Base-by-base conservation (phyloP, 2,329 filamentous ascomycete species). In the Macrophomina pseudophaseolina region DNA sequence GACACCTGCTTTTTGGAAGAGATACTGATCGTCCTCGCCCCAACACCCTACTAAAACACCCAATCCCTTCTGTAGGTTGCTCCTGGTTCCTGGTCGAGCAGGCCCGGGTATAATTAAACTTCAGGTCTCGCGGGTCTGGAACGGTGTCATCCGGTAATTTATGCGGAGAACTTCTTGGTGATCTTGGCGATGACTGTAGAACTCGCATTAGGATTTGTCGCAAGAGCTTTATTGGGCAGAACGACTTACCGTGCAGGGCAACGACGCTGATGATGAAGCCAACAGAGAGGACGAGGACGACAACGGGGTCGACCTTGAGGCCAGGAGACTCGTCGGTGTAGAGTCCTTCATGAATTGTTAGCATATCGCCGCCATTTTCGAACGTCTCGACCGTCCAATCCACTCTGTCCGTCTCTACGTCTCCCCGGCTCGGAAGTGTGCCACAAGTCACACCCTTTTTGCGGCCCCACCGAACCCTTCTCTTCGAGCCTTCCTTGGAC, bases 221-320 rank as follows among this genome's bases (percentile, higher is more conserved):
- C 9, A 11, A 3, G 4, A 16, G 7, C 8, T 46, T 16, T 35
- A 3, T 16, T 30, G 3, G 30, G 42, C 18, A 7, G n/a, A 60
- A 30, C 16, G 35, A 85, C 92, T 74, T 89, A 98, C 95, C 93
- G 84, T 99, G 95, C 78, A 99, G 86, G 73, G 93, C 94, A 76
- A 99, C 95, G 77, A 99, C 95, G 77, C 91, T 95, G 85, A 99
- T 97, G 82, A 99, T 99, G 82, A 99, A 99, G 70, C 97, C 95
- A 74, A 99, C 88, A 76, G 93, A 97, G 74, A 99, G 86, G 72
- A 97, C 95, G 76, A 99, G 87, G 71, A 99, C 94, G 71, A 99
- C 94, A 68, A 99, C 95, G 28, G 95, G 95, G 80, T 99, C 95
- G 71, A 99, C 95, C 85, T 97, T 97, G 75, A 99, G 85, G 69